Conservation (phyloP, 2,329 filamentous ascomycete genomes). For the Trichocomaceae sp. region DNA sequence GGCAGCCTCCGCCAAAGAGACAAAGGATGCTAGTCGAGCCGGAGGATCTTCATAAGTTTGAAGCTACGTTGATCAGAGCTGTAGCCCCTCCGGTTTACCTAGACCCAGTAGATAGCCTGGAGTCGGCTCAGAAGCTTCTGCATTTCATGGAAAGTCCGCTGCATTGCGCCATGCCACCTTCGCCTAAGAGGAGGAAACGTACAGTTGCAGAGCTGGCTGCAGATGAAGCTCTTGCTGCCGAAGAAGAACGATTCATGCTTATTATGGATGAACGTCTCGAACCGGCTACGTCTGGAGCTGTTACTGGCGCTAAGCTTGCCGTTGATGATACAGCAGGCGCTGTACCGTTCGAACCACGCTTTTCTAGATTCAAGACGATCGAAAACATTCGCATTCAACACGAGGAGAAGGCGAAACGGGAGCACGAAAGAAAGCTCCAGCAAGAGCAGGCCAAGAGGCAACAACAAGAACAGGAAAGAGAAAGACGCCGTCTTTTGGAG, state of each 20-base stretch:
- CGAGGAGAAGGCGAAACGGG: conserved; percentile 56
- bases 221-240: conserved; percentile 84
- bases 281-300: conserved; percentile 51
- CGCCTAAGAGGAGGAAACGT: conserved; percentile 83
- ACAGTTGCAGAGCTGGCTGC: conserved; percentile 92
- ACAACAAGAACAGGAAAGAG: conserved; percentile 43
- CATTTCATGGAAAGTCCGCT: conserved; percentile 68
- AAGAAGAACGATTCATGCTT: conserved; percentile 87
- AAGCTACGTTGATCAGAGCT: conserved; percentile 66
- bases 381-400: conserved; percentile 75
- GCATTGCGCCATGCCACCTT: conserved; percentile 67
- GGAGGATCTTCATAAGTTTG: conserved; percentile 64
- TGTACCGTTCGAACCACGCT: conserved; percentile 73
- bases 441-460: conserved; percentile 45
- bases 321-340: conserved; percentile 66
- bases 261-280: conserved; percentile 77
- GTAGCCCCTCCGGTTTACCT: conserved; percentile 70
- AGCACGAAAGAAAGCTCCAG: conserved; percentile 43
- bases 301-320: conserved; percentile 53
- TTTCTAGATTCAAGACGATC: conserved; percentile 86
- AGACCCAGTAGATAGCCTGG: conserved; percentile 63
- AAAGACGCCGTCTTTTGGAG: conserved; percentile 41
- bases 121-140: conserved; percentile 65
- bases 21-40: conserved; percentile 74
- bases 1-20: conserved; percentile 53